Evolutionary conservation across 2,329 filamentous ascomycete species (phyloP), one percentile per base, ranked within the genome.

Genomic region (Diplodia sapinea): DNA sequence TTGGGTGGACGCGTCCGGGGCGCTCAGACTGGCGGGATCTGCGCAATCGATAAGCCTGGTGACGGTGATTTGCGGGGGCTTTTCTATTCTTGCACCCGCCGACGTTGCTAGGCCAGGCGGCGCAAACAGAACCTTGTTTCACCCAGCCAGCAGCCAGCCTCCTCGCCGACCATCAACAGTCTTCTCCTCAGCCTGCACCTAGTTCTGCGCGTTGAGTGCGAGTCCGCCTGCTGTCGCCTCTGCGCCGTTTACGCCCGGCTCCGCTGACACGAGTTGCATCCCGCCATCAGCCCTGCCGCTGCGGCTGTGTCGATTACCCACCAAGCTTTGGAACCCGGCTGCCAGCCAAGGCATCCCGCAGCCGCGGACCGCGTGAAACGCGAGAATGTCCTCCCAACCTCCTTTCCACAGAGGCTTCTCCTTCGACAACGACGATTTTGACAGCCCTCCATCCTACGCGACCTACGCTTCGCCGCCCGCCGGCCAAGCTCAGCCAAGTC

Each of bases 271-370:
- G 29, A 23, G 23, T 38, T 26, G 17, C 47, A 17, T 49, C 57
- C 57, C 57, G 26, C 26, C 17, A 36, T 31, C 59, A 49, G 59
- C 59, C 59, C 59, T 63, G 59, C 59, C 15, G 43, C n/a, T 63
- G 59, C 59, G 59, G 59, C 59, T 51, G 59, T 63, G 59, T 26
- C 33, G 33, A 55, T 26, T 57, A 57, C 33, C 33, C 54, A 40
- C 31, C 47, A 62, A 62, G 57, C 57, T 62, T 62, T 49, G 33
- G 50, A 65, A 40, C 62, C 62, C 62, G 50, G 62, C 62, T 55
- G 63, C 52, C 52, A 57, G 65, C 65, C 65, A 67, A 67, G 65
- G 65, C 65, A 67, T 29, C 65, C 65, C 65, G 43, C 55, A 52
- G 50, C 61, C 36, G 47, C 56, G 57, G 40, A 62, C 17, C 61